Conservation (phyloP, 345 rosid species). For the Trapa incisa region DNA sequence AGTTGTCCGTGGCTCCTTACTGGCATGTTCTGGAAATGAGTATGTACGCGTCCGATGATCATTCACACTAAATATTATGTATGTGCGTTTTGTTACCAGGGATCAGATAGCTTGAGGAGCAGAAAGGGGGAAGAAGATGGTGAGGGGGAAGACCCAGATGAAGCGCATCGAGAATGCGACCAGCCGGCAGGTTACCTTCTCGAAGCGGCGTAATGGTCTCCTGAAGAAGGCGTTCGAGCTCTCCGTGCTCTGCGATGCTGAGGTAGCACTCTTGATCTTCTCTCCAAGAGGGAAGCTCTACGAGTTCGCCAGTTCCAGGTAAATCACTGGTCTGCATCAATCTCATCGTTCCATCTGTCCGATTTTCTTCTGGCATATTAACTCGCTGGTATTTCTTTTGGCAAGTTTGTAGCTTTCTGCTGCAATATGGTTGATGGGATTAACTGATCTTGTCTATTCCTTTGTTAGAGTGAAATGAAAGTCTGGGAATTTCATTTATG, state of each 20-base stretch:
- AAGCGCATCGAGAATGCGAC: conserved; percentile 65
- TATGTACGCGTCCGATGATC: background rate
- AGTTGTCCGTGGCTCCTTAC: too few relatives aligned
- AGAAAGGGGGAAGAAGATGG: conserved; percentile 25
- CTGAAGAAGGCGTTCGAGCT: conserved; percentile 75
- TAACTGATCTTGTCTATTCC: too few relatives aligned
- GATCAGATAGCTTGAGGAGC: too few relatives aligned
- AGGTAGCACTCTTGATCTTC: conserved; percentile 64
- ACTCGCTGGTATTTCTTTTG: background rate
- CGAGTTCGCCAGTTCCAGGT: conserved; percentile 60
- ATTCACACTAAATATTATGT: background rate
- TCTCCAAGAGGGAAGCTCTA: conserved; percentile 60
- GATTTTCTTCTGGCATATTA: background rate
- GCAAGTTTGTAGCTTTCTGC: background rate
- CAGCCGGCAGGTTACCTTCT: conserved; percentile 75
- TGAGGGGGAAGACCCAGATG: conserved; percentile 71
- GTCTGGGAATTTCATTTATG: too few relatives aligned
- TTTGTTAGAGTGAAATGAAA: too few relatives aligned
- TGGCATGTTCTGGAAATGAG: background rate
- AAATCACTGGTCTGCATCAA: background rate
- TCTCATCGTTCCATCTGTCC: background rate
- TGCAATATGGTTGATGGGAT: background rate
- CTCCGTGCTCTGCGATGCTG: conserved; percentile 72
- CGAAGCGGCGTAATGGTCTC: conserved; percentile 59
- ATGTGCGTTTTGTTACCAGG: background rate